A percentile compares a stretch with the other conserved stretches of the same genome.
These are phyloP conservation scores for Backusella mclennaniae DNA, from an alignment of 192 early-diverging fungal genomes.

Conservation along the genomic window DNA sequence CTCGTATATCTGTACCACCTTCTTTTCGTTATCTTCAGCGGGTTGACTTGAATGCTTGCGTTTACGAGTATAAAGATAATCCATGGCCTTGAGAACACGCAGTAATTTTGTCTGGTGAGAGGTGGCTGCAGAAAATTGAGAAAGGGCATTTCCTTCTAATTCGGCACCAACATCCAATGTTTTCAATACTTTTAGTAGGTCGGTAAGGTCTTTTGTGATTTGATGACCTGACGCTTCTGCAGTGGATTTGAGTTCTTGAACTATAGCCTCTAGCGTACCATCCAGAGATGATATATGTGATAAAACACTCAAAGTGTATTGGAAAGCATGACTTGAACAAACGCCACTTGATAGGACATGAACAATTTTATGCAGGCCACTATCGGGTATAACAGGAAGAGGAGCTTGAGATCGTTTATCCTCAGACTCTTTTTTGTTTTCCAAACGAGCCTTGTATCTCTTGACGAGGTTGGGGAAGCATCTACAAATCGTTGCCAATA, in stretches of 20 bases:
- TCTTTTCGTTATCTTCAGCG: constrained; percentile 39
- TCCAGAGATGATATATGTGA: constrained; percentile 76
- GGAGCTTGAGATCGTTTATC: constrained; percentile 32
- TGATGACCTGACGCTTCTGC: constrained; percentile 64
- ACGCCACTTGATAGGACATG: constrained; percentile 87
- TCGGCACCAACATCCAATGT: constrained; percentile 53
- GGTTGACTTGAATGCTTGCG: background rate
- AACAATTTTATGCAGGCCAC: constrained; percentile 76
- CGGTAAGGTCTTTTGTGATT: constrained; percentile 70
- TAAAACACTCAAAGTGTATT: constrained; percentile 86
- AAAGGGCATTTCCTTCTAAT: constrained; percentile 68
- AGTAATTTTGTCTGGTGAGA: constrained; percentile 89
- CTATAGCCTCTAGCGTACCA: constrained; percentile 69
- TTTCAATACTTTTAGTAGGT: constrained; percentile 60
- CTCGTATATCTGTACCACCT: constrained; percentile 48
- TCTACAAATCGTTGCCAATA: constrained; percentile 77
- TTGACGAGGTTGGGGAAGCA: constrained; percentile 66
- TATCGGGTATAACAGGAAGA: constrained; percentile 71
- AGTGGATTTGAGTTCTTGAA: constrained; percentile 67
- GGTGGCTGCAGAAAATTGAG: constrained; percentile 77
- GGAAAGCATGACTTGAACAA: constrained; percentile 91
- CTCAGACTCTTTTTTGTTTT: constrained; percentile 32
- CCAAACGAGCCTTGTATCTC: constrained; percentile 43
- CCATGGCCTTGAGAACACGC: constrained; percentile 90
- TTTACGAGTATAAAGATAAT: constrained; percentile 73